Evolutionary conservation across 208 protist species (phyloP).

Genomic region (Borovskyia barvae): DNA sequence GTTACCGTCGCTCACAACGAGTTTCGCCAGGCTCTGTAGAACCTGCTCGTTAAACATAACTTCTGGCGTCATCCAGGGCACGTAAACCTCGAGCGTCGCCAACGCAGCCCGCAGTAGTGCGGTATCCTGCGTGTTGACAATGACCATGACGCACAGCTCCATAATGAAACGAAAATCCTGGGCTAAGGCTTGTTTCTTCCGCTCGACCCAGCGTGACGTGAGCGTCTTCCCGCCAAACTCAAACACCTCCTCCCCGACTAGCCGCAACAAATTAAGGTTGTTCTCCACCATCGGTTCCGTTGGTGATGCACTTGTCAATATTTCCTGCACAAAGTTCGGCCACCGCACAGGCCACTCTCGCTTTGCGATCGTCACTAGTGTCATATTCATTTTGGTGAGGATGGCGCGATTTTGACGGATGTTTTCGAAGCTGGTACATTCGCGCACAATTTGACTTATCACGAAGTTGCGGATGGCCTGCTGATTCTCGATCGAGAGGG

Average conservation of each 20-base stretch:
- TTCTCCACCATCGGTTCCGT: constrained; percentile 97
- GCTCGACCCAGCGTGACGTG: constrained; percentile 93
- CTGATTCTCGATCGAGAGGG: constrained; percentile 88
- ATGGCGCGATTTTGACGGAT: constrained; percentile 65
- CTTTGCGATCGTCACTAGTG: constrained; percentile 96
- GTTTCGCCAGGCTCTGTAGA: constrained; percentile 41
- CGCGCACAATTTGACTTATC: constrained; percentile 92
- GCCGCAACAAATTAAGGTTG: constrained; percentile 96
- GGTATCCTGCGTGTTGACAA: constrained; percentile 39
- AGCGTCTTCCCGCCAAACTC: constrained; percentile 97
- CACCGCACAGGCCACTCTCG: constrained; percentile 98
- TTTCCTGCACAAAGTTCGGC: constrained; percentile 97
- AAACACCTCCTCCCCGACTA: constrained; percentile 98
- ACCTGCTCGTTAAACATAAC: constrained; percentile 70
- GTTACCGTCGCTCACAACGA: constrained; percentile 40
- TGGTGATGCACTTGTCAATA: constrained; percentile 91
- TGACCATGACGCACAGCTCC: constrained; percentile 89
- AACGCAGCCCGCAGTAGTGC: constrained; percentile 66
- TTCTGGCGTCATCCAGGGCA: constrained; percentile 82
- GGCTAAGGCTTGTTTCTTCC: constrained; percentile 95
- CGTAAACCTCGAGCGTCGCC: constrained; percentile 76
- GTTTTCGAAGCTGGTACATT: constrained; percentile 57
- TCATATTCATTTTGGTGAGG: constrained; percentile 90
- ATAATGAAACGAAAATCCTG: constrained; percentile 96
- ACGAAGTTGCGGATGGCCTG: constrained; percentile 95